Conservation (phyloP, 78 protist genomes). For the Planoprotostelium fungivorum region DNA sequence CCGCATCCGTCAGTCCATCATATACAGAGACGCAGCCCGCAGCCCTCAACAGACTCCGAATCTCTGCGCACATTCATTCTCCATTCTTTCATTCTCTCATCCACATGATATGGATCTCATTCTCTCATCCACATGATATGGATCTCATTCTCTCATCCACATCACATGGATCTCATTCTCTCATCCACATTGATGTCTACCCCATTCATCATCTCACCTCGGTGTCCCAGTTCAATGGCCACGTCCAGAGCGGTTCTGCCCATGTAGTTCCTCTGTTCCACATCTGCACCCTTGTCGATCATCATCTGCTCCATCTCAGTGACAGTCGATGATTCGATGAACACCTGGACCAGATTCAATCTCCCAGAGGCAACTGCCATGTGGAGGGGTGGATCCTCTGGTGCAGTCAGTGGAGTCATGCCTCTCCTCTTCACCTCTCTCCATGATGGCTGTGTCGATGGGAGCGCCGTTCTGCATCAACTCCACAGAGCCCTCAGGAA, state of each 20-base stretch:
- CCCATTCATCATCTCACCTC: not conserved
- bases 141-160: too few relatives aligned
- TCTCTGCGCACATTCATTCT: not conserved
- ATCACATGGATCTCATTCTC: too few relatives aligned
- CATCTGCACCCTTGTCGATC: not conserved
- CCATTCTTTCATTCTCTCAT: too few relatives aligned
- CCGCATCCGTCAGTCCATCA: not conserved
- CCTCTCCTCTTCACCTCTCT: not conserved
- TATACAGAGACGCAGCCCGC: not conserved
- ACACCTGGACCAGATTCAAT: not conserved
- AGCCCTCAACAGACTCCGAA: not conserved
- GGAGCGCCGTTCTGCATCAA: not conserved
- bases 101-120: too few relatives aligned
- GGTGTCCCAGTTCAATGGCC: not conserved
- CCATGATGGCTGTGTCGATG: not conserved
- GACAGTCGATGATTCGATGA: not conserved
- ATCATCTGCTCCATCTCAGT: not conserved
- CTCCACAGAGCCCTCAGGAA: not conserved
- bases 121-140: too few relatives aligned
- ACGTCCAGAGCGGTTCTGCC: not conserved
- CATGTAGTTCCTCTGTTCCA: not conserved
- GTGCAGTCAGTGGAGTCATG: not conserved
- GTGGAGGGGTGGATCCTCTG: not conserved
- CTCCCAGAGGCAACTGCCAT: not conserved
- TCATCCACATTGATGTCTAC: not conserved